Percentiles rank a stretch among this genome's conserved stretches.
Evolutionary conservation across 768 basidiomycete species (phyloP).

Genomic region (Russula compacta): DNA sequence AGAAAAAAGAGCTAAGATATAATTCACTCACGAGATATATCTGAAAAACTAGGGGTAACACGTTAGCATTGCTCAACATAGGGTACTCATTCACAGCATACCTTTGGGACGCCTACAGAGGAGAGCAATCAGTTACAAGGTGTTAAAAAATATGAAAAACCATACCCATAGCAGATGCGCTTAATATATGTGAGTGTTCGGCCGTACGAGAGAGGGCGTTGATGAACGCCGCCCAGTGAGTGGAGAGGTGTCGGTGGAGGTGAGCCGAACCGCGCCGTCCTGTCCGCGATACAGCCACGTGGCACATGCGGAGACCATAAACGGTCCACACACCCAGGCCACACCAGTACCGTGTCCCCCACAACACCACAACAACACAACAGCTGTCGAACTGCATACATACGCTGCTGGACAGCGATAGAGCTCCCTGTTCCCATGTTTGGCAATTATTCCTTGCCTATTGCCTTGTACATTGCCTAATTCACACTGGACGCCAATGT

Average conservation of each 20-base stretch:
- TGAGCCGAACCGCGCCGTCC: background rate
- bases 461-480: background rate
- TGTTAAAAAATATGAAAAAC: background rate
- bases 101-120: conserved; percentile 40
- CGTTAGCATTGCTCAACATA: background rate
- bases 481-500: background rate
- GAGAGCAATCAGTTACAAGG: background rate
- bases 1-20: too few species aligned
- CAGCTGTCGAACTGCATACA: too few species aligned
- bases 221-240: background rate
- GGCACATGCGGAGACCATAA: background rate
- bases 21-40: conserved; percentile 72
- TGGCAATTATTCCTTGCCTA: background rate
- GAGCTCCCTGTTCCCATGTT: background rate
- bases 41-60: conserved; percentile 70
- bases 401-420: background rate
- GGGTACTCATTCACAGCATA: conserved; percentile 13
- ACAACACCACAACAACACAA: too few species aligned
- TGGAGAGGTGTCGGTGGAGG: background rate
- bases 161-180: conserved; percentile 14
- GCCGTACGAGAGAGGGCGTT: background rate
- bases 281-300: background rate
- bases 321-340: background rate
- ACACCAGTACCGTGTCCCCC: too few species aligned
- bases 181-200: background rate